A percentile compares a stretch with the other conserved stretches of the same genome.
These are phyloP conservation scores for Pythium utonaiense DNA, from an alignment of 352 stramenopile species.

Conservation along the genomic window DNA sequence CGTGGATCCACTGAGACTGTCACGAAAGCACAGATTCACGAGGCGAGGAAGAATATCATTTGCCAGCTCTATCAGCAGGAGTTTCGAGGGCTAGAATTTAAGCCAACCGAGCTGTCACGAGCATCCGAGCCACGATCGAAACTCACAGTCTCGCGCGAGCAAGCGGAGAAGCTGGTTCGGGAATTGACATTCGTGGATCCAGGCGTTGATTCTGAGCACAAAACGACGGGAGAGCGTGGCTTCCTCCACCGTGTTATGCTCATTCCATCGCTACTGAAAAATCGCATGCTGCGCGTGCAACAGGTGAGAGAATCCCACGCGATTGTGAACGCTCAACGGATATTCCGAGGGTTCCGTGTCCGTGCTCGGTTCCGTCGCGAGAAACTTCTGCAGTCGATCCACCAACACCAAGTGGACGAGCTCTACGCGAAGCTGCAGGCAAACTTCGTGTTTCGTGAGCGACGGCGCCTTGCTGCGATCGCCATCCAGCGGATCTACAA, in stretches of 20 bases:
- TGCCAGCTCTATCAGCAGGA: slow-evolving; percentile 41
- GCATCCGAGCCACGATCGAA: slow-evolving; percentile 28
- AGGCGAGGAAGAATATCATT: slow-evolving; percentile 15
- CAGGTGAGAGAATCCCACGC: slow-evolving; percentile 25
- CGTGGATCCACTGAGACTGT: neutral
- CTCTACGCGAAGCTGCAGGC: slow-evolving; percentile 27
- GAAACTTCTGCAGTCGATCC: slow-evolving; percentile 36
- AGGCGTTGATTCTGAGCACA: neutral
- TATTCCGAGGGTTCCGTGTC: slow-evolving; percentile 58
- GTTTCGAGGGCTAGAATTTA: slow-evolving; percentile 40
- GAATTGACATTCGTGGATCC: slow-evolving; percentile 44
- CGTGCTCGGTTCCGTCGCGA: slow-evolving; percentile 44
- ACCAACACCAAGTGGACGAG: slow-evolving; percentile 48
- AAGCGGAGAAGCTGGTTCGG: slow-evolving; percentile 43
- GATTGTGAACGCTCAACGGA: slow-evolving; percentile 41
- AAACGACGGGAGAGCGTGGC: neutral
- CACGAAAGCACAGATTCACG: neutral
- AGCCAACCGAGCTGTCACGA: slow-evolving; percentile 30
- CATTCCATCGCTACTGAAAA: slow-evolving; percentile 42
- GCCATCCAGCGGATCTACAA: slow-evolving; percentile 61
- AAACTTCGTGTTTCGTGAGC: slow-evolving; percentile 38
- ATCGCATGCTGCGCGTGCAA: slow-evolving; percentile 27
- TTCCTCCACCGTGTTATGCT: slow-evolving; percentile 34
- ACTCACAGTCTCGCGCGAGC: slow-evolving; percentile 27
- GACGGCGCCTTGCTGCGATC: slow-evolving; percentile 36